A percentile compares a stretch with the other conserved stretches of the same genome.
These are phyloP conservation scores for Eucalyptus sp. DNA, from an alignment of 345 rosid species.

Conservation along the genomic window DNA sequence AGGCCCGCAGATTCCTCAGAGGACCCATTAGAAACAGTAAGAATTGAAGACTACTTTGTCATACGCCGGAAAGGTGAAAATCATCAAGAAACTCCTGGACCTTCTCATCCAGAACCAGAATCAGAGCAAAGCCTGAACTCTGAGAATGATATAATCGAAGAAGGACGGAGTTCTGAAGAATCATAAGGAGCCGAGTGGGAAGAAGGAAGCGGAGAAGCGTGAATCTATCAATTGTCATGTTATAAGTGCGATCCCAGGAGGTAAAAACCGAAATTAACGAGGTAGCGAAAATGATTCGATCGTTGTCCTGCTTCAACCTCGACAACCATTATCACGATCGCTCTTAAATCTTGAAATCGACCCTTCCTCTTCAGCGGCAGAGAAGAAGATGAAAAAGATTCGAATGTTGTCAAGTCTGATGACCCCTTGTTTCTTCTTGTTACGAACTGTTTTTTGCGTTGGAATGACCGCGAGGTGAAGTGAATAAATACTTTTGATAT, in stretches of 20 bases:
- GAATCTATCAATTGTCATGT: background rate
- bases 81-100: background rate
- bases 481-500: background rate
- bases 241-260: background rate
- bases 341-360: background rate
- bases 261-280: too few relatives aligned
- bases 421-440: background rate
- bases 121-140: background rate
- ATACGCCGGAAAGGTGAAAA: constrained; percentile 20
- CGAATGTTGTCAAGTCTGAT: background rate
- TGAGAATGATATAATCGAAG: background rate
- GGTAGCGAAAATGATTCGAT: background rate
- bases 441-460: background rate
- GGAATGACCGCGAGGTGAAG: background rate
- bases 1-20: constrained; percentile 34
- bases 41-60: constrained; percentile 60
- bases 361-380: too few relatives aligned
- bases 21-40: constrained; percentile 64
- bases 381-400: too few relatives aligned
- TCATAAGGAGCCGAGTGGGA: background rate
- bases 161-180: background rate
- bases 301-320: background rate
- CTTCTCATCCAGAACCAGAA: background rate
- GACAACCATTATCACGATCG: accelerated
- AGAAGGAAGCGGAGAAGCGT: background rate